A percentile compares a stretch with the other conserved stretches of the same genome.
Conservation (phyloP, 768 basidiomycete genomes). For the Rhizopogon roseolus region DNA sequence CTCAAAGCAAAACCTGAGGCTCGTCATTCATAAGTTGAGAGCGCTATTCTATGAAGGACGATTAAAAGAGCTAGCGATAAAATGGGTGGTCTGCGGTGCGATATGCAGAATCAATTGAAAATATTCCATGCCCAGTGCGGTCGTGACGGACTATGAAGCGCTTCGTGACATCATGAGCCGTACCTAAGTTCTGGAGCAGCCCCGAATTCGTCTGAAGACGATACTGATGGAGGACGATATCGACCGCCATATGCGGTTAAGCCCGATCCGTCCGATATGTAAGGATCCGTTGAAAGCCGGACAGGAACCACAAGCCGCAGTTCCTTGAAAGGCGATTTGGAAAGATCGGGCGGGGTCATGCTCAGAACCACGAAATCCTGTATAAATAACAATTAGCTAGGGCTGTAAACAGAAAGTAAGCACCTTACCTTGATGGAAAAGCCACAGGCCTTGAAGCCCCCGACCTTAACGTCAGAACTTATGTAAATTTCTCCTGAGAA, state of each 20-base stretch:
- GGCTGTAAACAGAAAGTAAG: neutral
- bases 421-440: constrained; percentile 53
- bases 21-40: no score
- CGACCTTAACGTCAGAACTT: constrained; percentile 39
- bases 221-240: constrained; percentile 9
- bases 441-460: constrained; percentile 65
- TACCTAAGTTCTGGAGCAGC: constrained; percentile 9
- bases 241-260: neutral
- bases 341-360: constrained; percentile 51
- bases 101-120: neutral
- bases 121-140: neutral
- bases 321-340: constrained; percentile 52
- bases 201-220: constrained; percentile 20
- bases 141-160: neutral
- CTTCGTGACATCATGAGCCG: neutral
- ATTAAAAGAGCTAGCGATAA: neutral
- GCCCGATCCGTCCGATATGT: constrained; percentile 33
- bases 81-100: neutral
- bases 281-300: constrained; percentile 59
- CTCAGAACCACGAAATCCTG: constrained; percentile 67
- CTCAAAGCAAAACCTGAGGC: no score
- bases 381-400: neutral
- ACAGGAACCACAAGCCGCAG: constrained; percentile 61
- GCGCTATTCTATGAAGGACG: no score
- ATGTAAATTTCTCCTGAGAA: constrained; percentile 63